Base-by-base conservation (phyloP, 352 stramenopile genomes). In the Globisporangium megalacanthum region DNA sequence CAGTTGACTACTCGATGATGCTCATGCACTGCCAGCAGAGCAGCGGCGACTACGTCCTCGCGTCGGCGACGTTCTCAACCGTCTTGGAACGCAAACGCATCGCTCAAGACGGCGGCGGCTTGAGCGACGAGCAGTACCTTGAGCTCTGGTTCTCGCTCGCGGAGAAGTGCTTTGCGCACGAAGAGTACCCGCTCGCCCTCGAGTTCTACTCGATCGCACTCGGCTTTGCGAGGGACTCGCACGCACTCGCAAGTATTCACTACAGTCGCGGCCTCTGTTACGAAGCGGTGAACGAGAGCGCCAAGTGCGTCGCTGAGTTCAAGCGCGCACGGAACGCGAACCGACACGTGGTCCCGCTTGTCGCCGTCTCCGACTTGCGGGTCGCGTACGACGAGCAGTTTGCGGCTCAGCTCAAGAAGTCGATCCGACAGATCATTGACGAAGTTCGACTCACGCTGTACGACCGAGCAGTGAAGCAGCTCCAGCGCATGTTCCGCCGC, bases 321-420 rank as follows among this genome's bases (percentile, higher is more conserved):
- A 90, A 90, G 42, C 80, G 80, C 14, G 80, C 77, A 13, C 58
- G 73, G 6, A 90, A 83, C 19, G 50, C 81, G 42, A 87, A 90
- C 56, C 80, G 77, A 47, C 76, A 85, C n/a, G 67, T 85, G 2
- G 39, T 60, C 17, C 68, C 80, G 4, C 69, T 75, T 14, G 64
- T 78, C 14, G 61, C 73, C 8, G 56, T 87, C 0, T 31, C 62
- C 3, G 77, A 88, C n/a, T 51, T 90, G 14, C 68, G 61, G 36
- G 60, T 33, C 0, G 56, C 42, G 2, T 87, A 88, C 31, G 68
- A 81, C 0, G 76, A 78, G 31, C 61, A 73, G 10, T 88, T 83
- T 63, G 53, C 56, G 3, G n/a, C 56, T n/a, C 59, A 83, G 8
- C 58, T 83, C 9, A 65, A 73, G 14, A 84, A 80, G 41, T 62